These are phyloP conservation scores for Verbascum thapsus DNA, from an alignment of 257 asterid genomes.

Conservation along the genomic window DNA sequence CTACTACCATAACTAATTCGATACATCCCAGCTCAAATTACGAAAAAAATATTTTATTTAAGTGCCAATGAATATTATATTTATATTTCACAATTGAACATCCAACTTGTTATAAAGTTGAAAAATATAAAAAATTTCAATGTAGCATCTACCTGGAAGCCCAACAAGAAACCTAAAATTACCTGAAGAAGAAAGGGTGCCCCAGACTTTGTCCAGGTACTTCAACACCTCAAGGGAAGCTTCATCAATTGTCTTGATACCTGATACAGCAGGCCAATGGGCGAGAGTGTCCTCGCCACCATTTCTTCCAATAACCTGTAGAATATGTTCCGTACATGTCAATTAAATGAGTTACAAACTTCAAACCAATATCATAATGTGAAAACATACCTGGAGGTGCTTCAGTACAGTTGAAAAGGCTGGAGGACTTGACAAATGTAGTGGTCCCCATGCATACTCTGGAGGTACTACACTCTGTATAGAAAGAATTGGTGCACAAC, in stretches of 20 bases:
- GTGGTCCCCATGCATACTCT: conserved; percentile 90
- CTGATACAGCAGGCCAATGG: conserved; percentile 88
- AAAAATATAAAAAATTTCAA: no score
- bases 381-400: conserved; percentile 75
- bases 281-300: conserved; percentile 94
- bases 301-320: conserved; percentile 73
- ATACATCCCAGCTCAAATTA: neutral
- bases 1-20: conserved; percentile 8
- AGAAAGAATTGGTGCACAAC: conserved; percentile 84
- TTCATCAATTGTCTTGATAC: conserved; percentile 77
- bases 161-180: conserved; percentile 24
- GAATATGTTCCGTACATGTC: conserved; percentile 28
- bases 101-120: no score
- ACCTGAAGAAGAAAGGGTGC: conserved; percentile 85
- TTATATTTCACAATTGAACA: no score
- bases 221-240: conserved; percentile 80
- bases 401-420: conserved; percentile 61
- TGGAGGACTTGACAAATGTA: conserved; percentile 90
- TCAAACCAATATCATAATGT: conserved; percentile 28
- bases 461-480: conserved; percentile 85
- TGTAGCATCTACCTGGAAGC: conserved; percentile 24
- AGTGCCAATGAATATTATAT: no score
- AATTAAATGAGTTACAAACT: conserved; percentile 25
- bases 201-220: conserved; percentile 76
- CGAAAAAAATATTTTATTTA: no score